phyloP scores from a whole-genome alignment of 495 filamentous ascomycete genomes.

The Xanthoparmelia taractica region DNA sequence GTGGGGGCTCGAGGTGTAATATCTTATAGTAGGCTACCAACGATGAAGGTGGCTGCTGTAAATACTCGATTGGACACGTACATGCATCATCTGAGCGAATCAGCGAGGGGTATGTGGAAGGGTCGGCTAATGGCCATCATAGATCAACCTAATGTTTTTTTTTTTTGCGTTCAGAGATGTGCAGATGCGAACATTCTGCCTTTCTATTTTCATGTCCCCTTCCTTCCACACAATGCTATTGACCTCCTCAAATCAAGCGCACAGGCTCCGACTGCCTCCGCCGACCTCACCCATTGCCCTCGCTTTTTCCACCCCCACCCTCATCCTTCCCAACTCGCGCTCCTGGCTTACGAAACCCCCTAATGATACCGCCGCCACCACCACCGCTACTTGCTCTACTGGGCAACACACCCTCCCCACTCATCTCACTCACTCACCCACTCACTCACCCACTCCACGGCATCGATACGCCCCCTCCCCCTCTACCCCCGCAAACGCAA shows the following conservation, averaged over 20 bases:
- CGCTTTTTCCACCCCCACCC: not conserved
- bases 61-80: not conserved
- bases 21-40: conserved; percentile 9
- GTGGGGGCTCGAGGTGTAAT: conserved; percentile 2
- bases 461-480: no score
- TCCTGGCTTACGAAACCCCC: no score
- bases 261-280: not conserved
- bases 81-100: conserved; percentile 1
- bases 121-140: not conserved
- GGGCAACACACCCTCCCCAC: no score
- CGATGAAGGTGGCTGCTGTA: conserved; percentile 3
- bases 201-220: not conserved
- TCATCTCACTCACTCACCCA: not conserved
- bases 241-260: not conserved
- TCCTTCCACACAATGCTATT: not conserved
- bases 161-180: not conserved
- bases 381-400: not conserved
- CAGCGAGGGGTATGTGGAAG: conserved; percentile 2
- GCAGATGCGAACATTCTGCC: not conserved
- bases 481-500: no score
- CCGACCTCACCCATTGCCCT: not conserved
- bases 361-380: not conserved
- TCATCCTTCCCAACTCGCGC: not conserved
- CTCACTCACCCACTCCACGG: no score
- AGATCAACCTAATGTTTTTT: not conserved